Evolutionary conservation across 257 asterid species (phyloP).

Genomic region (Lithospermum erythrorhizon): DNA sequence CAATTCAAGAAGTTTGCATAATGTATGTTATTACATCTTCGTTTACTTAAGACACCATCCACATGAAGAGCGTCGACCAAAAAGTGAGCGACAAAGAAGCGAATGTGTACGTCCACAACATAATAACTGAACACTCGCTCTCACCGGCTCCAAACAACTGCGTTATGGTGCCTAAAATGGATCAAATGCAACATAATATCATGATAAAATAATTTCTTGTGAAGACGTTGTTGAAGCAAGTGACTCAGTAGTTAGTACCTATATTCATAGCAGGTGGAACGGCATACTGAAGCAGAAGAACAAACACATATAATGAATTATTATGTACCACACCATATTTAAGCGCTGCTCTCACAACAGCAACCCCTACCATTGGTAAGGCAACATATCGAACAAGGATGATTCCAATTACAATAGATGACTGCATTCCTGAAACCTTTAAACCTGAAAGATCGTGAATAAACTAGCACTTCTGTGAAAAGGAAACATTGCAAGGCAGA

Average conservation of each 20-base stretch:
- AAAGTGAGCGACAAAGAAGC: slow-evolving; percentile 63
- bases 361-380: slow-evolving; percentile 59
- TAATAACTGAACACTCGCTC: slow-evolving; percentile 75
- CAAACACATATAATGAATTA: slow-evolving; percentile 59
- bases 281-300: slow-evolving; percentile 71
- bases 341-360: slow-evolving; percentile 48
- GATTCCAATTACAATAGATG: slow-evolving; percentile 45
- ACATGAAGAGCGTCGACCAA: slow-evolving; percentile 65
- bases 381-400: slow-evolving; percentile 50
- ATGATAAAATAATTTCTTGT: no score
- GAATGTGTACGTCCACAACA: slow-evolving; percentile 58
- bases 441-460: slow-evolving; percentile 33
- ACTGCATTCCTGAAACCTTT: slow-evolving; percentile 42
- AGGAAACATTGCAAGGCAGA: neutral
- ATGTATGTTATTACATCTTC: no score
- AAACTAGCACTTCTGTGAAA: neutral
- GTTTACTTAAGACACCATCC: slow-evolving; percentile 33
- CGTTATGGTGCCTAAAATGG: slow-evolving; percentile 50
- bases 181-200: neutral
- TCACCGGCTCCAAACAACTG: slow-evolving; percentile 74
- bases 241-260: slow-evolving; percentile 34
- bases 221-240: neutral
- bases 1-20: no score
- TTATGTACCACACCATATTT: slow-evolving; percentile 42
- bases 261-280: slow-evolving; percentile 93